Evolutionary conservation across 2,329 filamentous ascomycete genomes (phyloP), one percentile per base, ranked within the genome.

Genomic region (Paraphaeosphaeria sporulosa): DNA sequence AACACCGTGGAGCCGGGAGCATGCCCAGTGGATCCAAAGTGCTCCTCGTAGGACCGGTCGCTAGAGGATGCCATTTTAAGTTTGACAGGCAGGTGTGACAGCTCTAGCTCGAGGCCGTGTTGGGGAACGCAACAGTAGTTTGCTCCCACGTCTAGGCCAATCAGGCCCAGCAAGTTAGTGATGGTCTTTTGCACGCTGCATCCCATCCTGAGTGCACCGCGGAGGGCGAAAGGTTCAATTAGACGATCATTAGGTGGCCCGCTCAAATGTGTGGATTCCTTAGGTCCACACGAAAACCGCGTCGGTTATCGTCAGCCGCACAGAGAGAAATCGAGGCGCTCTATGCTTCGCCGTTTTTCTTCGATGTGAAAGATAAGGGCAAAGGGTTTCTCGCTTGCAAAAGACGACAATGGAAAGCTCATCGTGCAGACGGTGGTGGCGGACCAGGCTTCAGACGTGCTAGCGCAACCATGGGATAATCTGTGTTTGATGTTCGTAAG

Each of bases 11-110:
- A 30, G 30, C 52, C 42, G 42, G 30, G n/a, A 55, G 12, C 30
- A 47, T 55, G 42, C 52, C 42, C 52, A 55, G 42, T 55, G n/a
- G 25, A 34, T 36, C 52, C 52, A 55, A n/a, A 32, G 38, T 43
- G 9, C 38, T 44, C 32, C 6, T 44, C 38, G 25, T 54, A 32
- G 38, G 12, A 40, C 10, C 8, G 5, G 12, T 43, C 42, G 52
- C 30, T 36, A 23, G 10, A n/a, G 6, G 21, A 25, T 47, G 25
- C 52, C 42, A 15, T 47, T 32, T 32, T 32, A 5, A 55, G 38
- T 32, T 30, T 55, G 52, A 55, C 52, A 47, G 52, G 19, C 52
- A 46, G 42, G 52, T 55, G 23, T 27, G 40, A 55, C 52, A 36
- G 30, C 42, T 34, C n/a, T 55, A 55, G 30, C 52, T 38, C 27